These are phyloP conservation scores for Stenogyne calaminthoides DNA, from an alignment of 305 asterid genomes.

Conservation along the genomic window DNA sequence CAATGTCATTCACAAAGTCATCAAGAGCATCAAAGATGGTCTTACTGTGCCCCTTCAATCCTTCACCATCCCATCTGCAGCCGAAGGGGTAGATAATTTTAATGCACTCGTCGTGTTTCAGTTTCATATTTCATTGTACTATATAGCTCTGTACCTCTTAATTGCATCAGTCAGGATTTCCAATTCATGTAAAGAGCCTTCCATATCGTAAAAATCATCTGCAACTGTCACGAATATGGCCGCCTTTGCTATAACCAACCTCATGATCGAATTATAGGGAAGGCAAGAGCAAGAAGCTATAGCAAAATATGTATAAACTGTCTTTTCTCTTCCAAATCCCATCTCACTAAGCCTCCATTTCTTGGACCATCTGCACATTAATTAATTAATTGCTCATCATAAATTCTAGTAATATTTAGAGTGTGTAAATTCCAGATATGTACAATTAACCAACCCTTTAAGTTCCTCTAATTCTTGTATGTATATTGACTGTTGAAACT, in stretches of 20 bases:
- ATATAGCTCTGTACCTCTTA: constrained; percentile 30
- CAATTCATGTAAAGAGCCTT: constrained; percentile 48
- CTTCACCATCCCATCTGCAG: constrained; percentile 59
- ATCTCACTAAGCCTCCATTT: constrained; percentile 51
- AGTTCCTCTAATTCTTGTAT: constrained; percentile 56
- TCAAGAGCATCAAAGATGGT: constrained; percentile 62
- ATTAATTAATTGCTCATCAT: neutral
- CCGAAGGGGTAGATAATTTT: neutral
- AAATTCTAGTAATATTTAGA: too few species aligned
- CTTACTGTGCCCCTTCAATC: constrained; percentile 53
- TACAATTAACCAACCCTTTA: constrained; percentile 38
- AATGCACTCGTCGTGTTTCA: neutral
- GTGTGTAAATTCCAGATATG: neutral
- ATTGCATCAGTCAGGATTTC: constrained; percentile 51
- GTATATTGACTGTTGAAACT: constrained; percentile 45
- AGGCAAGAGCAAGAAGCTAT: constrained; percentile 42
- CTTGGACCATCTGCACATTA: constrained; percentile 51
- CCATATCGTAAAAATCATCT: constrained; percentile 66
- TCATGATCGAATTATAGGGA: constrained; percentile 41
- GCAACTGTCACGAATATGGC: constrained; percentile 58
- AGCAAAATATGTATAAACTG: constrained; percentile 48
- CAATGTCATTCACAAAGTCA: constrained; percentile 43
- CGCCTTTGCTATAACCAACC: constrained; percentile 48
- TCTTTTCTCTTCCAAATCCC: constrained; percentile 79
- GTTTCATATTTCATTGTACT: neutral